These are phyloP conservation scores for Casuarina cunninghamiana DNA, from an alignment of 306 rosid genomes.

Conservation along the genomic window DNA sequence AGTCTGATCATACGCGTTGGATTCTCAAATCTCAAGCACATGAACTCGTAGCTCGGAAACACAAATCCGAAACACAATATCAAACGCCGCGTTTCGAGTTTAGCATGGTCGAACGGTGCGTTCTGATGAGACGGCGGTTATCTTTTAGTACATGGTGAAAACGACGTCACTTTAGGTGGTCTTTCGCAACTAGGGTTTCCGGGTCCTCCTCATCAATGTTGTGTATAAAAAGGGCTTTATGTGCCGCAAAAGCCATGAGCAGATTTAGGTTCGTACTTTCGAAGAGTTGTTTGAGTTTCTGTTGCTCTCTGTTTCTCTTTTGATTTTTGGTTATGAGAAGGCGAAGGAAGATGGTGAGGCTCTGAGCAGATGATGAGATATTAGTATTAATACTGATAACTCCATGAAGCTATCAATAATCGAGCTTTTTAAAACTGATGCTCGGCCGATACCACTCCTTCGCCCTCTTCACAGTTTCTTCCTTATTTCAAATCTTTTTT, in stretches of 20 bases:
- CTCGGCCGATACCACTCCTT: background rate
- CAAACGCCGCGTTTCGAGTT: background rate
- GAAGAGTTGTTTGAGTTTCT: background rate
- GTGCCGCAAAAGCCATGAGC: too few species aligned
- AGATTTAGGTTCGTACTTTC: too few species aligned
- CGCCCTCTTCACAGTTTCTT: background rate
- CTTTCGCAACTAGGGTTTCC: slow-evolving; percentile 1
- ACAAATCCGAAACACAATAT: background rate
- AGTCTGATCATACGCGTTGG: slow-evolving; percentile 30
- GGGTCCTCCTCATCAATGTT: background rate
- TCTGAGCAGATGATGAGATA: slow-evolving; percentile 14
- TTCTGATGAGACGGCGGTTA: background rate
- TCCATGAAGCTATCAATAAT: slow-evolving; percentile 7
- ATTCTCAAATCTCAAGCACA: background rate
- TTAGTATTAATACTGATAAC: slow-evolving; percentile 2
- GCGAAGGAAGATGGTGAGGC: background rate
- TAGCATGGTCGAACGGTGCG: background rate
- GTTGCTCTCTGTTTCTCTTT: background rate
- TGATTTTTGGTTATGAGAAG: background rate
- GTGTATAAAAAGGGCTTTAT: background rate
- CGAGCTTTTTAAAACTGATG: slow-evolving; percentile 21
- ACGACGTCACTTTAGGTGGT: background rate
- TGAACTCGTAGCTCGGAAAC: background rate
- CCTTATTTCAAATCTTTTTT: background rate
- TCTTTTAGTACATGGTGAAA: background rate